These are phyloP conservation scores for Diaporthe nobilis DNA, from an alignment of 2,329 filamentous ascomycete species.

Conservation along the genomic window DNA sequence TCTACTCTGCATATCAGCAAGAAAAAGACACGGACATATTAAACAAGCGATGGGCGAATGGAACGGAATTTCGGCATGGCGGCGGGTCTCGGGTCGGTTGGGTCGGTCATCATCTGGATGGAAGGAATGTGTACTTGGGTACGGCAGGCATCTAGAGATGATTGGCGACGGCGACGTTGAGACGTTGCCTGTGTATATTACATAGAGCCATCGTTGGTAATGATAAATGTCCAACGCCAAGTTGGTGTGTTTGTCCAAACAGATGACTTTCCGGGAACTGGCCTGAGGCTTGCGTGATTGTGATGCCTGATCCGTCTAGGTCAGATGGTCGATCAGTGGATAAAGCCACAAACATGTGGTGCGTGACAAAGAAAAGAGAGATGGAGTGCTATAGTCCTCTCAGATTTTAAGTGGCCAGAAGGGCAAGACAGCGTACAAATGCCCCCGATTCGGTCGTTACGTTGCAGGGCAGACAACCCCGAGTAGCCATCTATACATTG, in stretches of 20 bases:
- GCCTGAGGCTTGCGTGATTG: no score
- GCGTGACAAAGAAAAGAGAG: not conserved
- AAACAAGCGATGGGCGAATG: conserved; percentile 26
- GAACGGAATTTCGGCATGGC: conserved; percentile 11
- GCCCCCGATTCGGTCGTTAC: not conserved
- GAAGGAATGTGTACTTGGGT: not conserved
- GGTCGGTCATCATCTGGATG: conserved; percentile 28
- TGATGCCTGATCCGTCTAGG: no score
- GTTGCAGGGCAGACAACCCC: not conserved
- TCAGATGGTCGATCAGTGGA: no score
- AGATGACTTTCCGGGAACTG: not conserved
- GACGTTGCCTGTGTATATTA: conserved; percentile 25
- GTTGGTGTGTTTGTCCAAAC: not conserved
- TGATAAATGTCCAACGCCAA: conserved; percentile 1
- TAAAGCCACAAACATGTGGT: no score
- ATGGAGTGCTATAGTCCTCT: not conserved
- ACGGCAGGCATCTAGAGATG: conserved; percentile 20
- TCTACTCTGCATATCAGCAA: conserved; percentile 61
- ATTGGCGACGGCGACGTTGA: not conserved
- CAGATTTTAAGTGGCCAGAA: no score
- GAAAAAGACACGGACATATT: conserved; percentile 42
- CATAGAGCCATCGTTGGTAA: conserved; percentile 15
- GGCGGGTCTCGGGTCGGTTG: conserved; percentile 18
- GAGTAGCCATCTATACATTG: not conserved
- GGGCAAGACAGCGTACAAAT: not conserved